A percentile compares a stretch with the other conserved stretches of the same genome.
Conservation (phyloP, 2,329 filamentous ascomycete species). For the Pseudogymnoascus sp. region DNA sequence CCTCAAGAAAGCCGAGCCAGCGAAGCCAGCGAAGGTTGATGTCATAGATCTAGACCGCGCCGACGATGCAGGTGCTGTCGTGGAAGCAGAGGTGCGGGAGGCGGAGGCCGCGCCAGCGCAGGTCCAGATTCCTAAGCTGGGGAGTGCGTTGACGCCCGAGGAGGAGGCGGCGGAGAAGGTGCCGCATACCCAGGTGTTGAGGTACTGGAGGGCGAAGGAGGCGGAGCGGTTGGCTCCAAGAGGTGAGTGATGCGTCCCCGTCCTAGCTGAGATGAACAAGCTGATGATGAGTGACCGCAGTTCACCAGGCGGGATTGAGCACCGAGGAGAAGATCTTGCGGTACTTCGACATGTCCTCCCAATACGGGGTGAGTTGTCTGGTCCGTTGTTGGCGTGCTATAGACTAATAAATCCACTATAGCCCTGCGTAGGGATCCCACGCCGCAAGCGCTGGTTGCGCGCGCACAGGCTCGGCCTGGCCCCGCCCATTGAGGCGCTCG, state of each 20-base stretch:
- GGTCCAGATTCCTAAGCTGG: not conserved
- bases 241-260: conserved; percentile 25
- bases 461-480: conserved; percentile 75
- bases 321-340: conserved; percentile 77
- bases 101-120: not conserved
- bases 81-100: conserved; percentile 16
- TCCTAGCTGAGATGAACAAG: not conserved
- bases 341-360: conserved; percentile 84
- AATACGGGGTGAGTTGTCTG: conserved; percentile 71
- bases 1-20: conserved; percentile 11
- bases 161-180: conserved; percentile 56
- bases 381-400: not conserved
- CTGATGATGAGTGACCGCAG: conserved; percentile 25
- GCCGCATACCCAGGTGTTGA: conserved; percentile 57
- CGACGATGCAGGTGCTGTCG: conserved; percentile 12
- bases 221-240: conserved; percentile 54
- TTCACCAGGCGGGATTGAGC: conserved; percentile 68
- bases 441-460: conserved; percentile 79
- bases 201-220: conserved; percentile 73
- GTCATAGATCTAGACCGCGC: conserved; percentile 16
- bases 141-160: conserved; percentile 37
- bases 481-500: conserved; percentile 83
- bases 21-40: not conserved
- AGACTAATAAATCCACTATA: conserved; percentile 29
- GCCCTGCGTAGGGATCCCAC: conserved; percentile 80